Evolutionary conservation across 2,329 filamentous ascomycete genomes (phyloP).

Genomic region (Zymoseptoria tritici): DNA sequence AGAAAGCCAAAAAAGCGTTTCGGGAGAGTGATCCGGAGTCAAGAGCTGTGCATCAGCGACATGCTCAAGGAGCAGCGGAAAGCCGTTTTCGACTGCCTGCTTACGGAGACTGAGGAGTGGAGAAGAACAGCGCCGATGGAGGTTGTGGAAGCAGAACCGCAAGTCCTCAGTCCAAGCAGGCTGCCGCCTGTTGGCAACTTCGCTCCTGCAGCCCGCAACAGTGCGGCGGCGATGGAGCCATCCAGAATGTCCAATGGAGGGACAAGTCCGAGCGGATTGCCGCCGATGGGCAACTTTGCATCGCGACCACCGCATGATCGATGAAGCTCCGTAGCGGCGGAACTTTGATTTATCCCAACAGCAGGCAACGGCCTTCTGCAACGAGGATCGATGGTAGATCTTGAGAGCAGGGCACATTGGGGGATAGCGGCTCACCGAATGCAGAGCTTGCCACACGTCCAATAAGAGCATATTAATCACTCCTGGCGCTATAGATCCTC

Average conservation of each 20-base stretch:
- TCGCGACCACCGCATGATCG: background rate
- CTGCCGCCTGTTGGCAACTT: slow-evolving; percentile 18
- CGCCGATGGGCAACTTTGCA: slow-evolving; percentile 4
- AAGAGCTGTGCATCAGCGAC: slow-evolving; percentile 42
- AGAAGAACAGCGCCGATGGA: slow-evolving; percentile 2
- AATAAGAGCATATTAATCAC: background rate
- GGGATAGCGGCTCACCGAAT: background rate
- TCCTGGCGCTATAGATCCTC: background rate
- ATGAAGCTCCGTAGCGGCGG: background rate
- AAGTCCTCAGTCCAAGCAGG: slow-evolving; percentile 1
- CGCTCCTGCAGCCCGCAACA: slow-evolving; percentile 7
- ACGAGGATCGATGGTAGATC: background rate
- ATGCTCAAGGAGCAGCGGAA: slow-evolving; percentile 50
- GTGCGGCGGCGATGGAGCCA: background rate
- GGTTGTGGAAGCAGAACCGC: background rate
- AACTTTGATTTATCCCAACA: background rate
- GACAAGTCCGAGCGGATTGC: background rate
- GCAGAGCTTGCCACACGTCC: background rate
- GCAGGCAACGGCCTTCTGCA: background rate
- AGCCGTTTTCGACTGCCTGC: slow-evolving; percentile 43
- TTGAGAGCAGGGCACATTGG: background rate
- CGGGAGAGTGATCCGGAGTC: slow-evolving; percentile 45
- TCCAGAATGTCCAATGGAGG: background rate
- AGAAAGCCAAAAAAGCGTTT: slow-evolving; percentile 52
- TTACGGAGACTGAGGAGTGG: slow-evolving; percentile 36